Conservation (phyloP, 1,284 basidiomycete genomes). For the Ganoderma lucidum region DNA sequence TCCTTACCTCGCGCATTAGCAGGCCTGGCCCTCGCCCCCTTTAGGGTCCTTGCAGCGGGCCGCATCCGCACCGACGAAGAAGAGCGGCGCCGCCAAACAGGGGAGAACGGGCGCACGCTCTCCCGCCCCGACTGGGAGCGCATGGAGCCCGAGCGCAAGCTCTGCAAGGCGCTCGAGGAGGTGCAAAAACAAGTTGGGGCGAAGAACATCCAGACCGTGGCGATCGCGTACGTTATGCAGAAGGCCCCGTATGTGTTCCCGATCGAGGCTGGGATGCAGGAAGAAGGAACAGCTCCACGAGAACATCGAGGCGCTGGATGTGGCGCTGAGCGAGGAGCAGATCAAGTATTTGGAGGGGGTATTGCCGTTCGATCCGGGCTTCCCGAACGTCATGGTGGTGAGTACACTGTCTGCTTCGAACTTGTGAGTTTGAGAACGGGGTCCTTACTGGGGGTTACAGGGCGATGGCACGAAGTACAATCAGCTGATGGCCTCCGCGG, state of each 20-base stretch:
- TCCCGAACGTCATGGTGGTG: conserved; percentile 51
- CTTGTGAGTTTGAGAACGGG: background rate
- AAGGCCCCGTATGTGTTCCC: conserved; percentile 57
- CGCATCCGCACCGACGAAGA: conserved; percentile 57
- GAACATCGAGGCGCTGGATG: conserved; percentile 57
- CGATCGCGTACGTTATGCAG: conserved; percentile 58
- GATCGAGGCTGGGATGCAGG: conserved; percentile 52
- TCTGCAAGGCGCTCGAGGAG: conserved; percentile 53
- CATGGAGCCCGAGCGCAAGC: conserved; percentile 47
- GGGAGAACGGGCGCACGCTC: conserved; percentile 50
- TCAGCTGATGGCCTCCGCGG: conserved; percentile 17
- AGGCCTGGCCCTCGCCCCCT: conserved; percentile 59
- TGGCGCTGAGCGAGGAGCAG: conserved; percentile 51
- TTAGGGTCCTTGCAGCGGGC: conserved; percentile 57
- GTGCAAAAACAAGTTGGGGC: conserved; percentile 53
- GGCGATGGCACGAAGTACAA: conserved; percentile 27
- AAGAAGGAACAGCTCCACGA: conserved; percentile 52
- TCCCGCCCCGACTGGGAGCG: conserved; percentile 48
- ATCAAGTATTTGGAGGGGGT: conserved; percentile 52
- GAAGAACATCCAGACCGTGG: conserved; percentile 43
- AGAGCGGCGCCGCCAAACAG: conserved; percentile 47
- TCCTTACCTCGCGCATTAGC: too few species aligned
- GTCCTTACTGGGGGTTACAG: conserved; percentile 1
- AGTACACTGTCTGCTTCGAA: conserved; percentile 28
- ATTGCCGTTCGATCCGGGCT: conserved; percentile 52